Evolutionary conservation across 2,329 filamentous ascomycete genomes (phyloP), one percentile per base, ranked within the genome.

Genomic region (Trichoderma asperellum): DNA sequence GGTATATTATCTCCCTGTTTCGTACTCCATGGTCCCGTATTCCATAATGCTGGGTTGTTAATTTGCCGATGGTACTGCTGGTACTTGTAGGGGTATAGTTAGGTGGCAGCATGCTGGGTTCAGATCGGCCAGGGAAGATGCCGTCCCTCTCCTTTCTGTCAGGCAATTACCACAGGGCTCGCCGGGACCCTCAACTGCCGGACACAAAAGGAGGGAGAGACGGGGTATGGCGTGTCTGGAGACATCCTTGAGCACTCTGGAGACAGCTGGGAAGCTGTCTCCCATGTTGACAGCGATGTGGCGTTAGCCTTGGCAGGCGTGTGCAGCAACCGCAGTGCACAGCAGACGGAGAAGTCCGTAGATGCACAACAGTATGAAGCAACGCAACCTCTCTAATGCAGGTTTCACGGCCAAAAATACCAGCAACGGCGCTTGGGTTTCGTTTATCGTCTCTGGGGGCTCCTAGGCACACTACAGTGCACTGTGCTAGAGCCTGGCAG

Each of bases 341-440:
- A 60, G 21, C 8, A 52, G 43, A 62, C 43, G 59, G 59, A 34
- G 27, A 52, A 62, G 59, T 62, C 59, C 59, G 35, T 43, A 21
- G n/a, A 61, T 21, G 29, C 59, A 34, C 24, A 21, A 47, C 58
- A 40, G 21, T 24, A 49, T 49, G 47, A 49, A 49, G 47, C 47
- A 49, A 24, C 52, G 52, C 21, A 27, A 55, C 52, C 43, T 52
- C 60, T 62, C 60, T 11, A 52, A 62, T 27, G 34, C 60, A 62
- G 12, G 29, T 35, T 16, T 53, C 34, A 32, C 47, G 60, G 60
- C 18, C 49, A 43, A 56, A 64, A 52, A 56, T 43, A 29, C 21
- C 49, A 37, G 56, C 52, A 37, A 64, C 52, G 61, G 61, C 49
- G 61, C 49, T 64, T 64, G 61, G 61, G 61, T 64, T 64, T 64